A percentile compares a stretch with the other conserved stretches of the same genome.
phyloP scores from a whole-genome alignment of 345 rosid genomes.

The Eucalyptus grandis region DNA sequence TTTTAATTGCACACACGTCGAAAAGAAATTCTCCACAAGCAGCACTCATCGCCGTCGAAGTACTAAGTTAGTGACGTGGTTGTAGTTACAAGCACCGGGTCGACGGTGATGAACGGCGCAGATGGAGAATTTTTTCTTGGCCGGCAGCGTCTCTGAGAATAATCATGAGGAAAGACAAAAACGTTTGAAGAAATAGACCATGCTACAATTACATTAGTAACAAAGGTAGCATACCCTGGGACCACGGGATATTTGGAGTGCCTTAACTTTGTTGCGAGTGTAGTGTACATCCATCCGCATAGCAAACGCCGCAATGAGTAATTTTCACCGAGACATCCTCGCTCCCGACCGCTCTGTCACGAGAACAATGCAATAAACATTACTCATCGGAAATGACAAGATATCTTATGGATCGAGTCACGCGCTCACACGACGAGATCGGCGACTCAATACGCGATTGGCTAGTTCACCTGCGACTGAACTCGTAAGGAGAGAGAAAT shows the following conservation, averaged over 20 bases:
- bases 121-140: background rate
- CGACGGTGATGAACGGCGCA: background rate
- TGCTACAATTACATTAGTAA: background rate
- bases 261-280: background rate
- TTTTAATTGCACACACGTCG: background rate
- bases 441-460: background rate
- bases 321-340: background rate
- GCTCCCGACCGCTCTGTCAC: background rate
- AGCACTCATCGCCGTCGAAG: background rate
- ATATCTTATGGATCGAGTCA: background rate
- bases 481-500: background rate
- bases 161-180: background rate
- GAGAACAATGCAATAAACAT: background rate
- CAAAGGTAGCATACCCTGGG: background rate
- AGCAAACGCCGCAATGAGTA: background rate
- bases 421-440: rapidly evolving
- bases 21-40: background rate
- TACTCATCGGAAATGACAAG: background rate
- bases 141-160: background rate
- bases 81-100: background rate
- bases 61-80: background rate
- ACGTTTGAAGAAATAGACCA: background rate
- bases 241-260: background rate
- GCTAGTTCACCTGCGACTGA: background rate
- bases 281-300: background rate